A percentile compares a stretch with the other conserved stretches of the same genome.
Conservation (phyloP, 2,329 filamentous ascomycete species). For the Bimuria novae-zelandiae region DNA sequence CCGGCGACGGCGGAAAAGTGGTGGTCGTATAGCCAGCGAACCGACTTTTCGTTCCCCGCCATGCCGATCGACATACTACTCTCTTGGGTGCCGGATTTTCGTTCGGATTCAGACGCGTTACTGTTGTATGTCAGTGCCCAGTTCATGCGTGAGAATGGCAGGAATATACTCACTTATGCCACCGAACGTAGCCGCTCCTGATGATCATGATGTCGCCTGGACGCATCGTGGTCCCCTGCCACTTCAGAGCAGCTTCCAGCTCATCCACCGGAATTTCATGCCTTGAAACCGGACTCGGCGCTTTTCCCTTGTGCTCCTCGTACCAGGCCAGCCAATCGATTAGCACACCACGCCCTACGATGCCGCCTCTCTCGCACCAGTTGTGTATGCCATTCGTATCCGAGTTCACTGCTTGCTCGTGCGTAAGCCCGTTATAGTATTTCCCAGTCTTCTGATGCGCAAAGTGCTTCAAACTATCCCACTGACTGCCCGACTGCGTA, state of each 20-base stretch:
- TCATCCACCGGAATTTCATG: slow-evolving; percentile 39
- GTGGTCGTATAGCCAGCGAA: slow-evolving; percentile 46
- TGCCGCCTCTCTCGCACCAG: slow-evolving; percentile 43
- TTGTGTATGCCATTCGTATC: slow-evolving; percentile 42
- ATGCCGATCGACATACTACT: slow-evolving; percentile 40
- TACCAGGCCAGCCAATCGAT: slow-evolving; percentile 42
- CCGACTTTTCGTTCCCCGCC: slow-evolving; percentile 35
- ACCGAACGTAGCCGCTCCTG: slow-evolving; percentile 53
- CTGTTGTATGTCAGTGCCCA: slow-evolving; percentile 15
- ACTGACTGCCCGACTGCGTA: slow-evolving; percentile 41
- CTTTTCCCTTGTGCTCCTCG: slow-evolving; percentile 32
- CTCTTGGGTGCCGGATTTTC: slow-evolving; percentile 39
- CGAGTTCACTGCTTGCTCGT: slow-evolving; percentile 27
- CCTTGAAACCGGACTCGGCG: slow-evolving; percentile 31
- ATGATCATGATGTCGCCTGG: slow-evolving; percentile 45
- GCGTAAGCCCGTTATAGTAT: slow-evolving; percentile 40
- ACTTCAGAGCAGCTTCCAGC: slow-evolving; percentile 34
- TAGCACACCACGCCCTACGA: slow-evolving; percentile 40
- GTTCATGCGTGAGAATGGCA: background rate
- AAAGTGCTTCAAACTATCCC: slow-evolving; percentile 45
- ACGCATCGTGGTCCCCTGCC: slow-evolving; percentile 32
- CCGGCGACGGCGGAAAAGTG: slow-evolving; percentile 44
- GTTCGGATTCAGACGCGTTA: slow-evolving; percentile 29
- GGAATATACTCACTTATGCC: slow-evolving; percentile 37
- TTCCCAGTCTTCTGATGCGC: slow-evolving; percentile 35